Conservation (phyloP, 441 rosid genomes). For the Bruguiera hainesii region DNA sequence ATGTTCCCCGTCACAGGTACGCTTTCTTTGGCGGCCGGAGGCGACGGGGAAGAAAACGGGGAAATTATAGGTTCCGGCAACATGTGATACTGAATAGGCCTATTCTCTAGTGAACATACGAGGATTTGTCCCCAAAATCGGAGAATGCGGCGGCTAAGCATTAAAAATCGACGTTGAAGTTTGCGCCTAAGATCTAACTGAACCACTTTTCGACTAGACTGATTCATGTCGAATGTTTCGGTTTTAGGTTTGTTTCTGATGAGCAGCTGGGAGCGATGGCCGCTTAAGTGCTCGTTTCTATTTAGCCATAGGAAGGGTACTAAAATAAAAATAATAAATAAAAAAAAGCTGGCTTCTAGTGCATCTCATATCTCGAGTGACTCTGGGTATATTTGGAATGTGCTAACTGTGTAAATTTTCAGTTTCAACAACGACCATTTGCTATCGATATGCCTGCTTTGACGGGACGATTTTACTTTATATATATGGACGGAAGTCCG, state of each 20-base stretch:
- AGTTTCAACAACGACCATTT: conserved; percentile 13
- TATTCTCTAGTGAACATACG: conserved; percentile 39
- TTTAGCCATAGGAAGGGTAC: conserved; percentile 37
- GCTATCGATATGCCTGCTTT: conserved; percentile 35
- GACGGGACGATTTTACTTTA: conserved; percentile 25
- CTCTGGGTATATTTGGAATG: conserved; percentile 25
- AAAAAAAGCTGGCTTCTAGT: conserved; percentile 2
- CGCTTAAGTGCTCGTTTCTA: conserved; percentile 19
- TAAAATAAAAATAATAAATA: background rate
- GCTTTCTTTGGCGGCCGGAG: conserved; percentile 5
- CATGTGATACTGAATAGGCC: conserved; percentile 45
- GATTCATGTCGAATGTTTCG: conserved; percentile 20
- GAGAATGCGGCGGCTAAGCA: conserved; percentile 52
- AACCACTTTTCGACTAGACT: conserved; percentile 25
- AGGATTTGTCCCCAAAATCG: conserved; percentile 42
- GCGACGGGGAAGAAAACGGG: conserved; percentile 20
- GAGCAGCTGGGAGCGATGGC: conserved; percentile 31
- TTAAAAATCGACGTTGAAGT: conserved; percentile 45
- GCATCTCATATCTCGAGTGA: background rate
- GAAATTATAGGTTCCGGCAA: conserved; percentile 25
- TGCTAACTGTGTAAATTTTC: background rate
- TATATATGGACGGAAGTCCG: background rate
- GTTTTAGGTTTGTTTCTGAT: background rate
- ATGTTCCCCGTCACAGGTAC: conserved; percentile 11
- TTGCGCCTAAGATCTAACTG: conserved; percentile 35